Evolutionary conservation across 1,284 basidiomycete species (phyloP).

Genomic region (Malassezia japonica): DNA sequence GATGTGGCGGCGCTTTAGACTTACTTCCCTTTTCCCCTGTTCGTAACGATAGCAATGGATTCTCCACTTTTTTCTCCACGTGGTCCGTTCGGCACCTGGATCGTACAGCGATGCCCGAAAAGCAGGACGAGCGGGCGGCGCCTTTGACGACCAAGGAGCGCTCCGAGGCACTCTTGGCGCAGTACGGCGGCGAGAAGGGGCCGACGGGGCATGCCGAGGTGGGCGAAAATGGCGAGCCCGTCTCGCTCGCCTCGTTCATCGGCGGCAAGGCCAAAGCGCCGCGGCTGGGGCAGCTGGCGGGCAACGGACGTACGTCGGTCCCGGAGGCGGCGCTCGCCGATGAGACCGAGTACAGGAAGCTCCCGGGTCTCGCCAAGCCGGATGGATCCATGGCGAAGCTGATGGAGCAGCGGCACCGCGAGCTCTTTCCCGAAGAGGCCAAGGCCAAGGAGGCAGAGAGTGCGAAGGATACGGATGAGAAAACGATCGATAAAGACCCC

Average conservation of each 20-base stretch:
- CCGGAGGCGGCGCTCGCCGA: conserved; percentile 35
- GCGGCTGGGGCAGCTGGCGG: conserved; percentile 37
- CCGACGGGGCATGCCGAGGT: conserved; percentile 39
- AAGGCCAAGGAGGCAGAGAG: conserved; percentile 12
- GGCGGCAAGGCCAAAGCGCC: conserved; percentile 42
- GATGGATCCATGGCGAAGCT: conserved; percentile 34
- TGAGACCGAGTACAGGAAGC: conserved; percentile 21
- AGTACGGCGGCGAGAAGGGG: conserved; percentile 42
- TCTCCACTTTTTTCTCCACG: too few species aligned
- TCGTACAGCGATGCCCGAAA: neutral
- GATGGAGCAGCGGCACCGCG: conserved; percentile 26
- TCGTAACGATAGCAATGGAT: too few species aligned
- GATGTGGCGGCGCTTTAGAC: conserved; percentile 1
- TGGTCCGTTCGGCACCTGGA: too few species aligned
- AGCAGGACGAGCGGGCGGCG: neutral
- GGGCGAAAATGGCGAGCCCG: conserved; percentile 21
- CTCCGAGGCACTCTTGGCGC: conserved; percentile 26
- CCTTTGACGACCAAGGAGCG: neutral
- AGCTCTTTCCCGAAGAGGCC: conserved; percentile 4
- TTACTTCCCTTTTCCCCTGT: neutral
- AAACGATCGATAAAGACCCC: too few species aligned
- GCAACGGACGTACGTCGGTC: conserved; percentile 38
- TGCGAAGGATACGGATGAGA: neutral
- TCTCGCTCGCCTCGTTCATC: conserved; percentile 45
- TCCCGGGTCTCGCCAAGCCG: conserved; percentile 28